Conservation (phyloP, 495 filamentous ascomycete species). For the Sporormia fimetaria region DNA sequence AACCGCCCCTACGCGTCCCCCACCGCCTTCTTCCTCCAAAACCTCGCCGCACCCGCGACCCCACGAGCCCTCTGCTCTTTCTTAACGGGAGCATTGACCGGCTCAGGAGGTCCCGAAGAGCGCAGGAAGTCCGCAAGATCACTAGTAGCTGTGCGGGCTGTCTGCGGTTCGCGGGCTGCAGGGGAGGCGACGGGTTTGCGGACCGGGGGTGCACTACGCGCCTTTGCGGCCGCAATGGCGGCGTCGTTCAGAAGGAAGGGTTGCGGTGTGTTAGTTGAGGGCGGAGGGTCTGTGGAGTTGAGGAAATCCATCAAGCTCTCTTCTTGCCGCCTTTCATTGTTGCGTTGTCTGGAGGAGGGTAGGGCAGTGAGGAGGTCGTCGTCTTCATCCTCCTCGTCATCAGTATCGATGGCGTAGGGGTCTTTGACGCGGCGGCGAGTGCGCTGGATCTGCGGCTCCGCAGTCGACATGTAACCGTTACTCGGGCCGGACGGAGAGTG, state of each 20-base stretch:
- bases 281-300: slow-evolving; percentile 65
- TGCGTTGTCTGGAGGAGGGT: slow-evolving; percentile 28
- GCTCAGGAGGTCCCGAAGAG: slow-evolving; percentile 58
- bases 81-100: slow-evolving; percentile 2
- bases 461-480: slow-evolving; percentile 6
- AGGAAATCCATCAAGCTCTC: slow-evolving; percentile 84
- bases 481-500: no score
- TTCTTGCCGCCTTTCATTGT: no score
- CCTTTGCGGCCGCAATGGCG: slow-evolving; percentile 12
- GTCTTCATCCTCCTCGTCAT: slow-evolving; percentile 64
- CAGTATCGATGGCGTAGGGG: slow-evolving; percentile 82
- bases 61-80: slow-evolving; percentile 17
- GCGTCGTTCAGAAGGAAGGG: slow-evolving; percentile 29
- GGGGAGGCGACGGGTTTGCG: not conserved
- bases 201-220: slow-evolving; percentile 2
- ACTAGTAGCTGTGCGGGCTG: slow-evolving; percentile 45
- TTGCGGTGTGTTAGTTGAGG: slow-evolving; percentile 38
- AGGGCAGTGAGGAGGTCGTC: slow-evolving; percentile 44
- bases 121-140: slow-evolving; percentile 73
- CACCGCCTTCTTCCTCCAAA: slow-evolving; percentile 22
- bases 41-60: slow-evolving; percentile 3
- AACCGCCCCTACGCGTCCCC: no score
- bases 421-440: slow-evolving; percentile 72
- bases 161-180: slow-evolving; percentile 3
- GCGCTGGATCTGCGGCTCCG: slow-evolving; percentile 35